Base-by-base conservation (phyloP, 2,329 filamentous ascomycete genomes). In the Sclerotinia glacialis region DNA sequence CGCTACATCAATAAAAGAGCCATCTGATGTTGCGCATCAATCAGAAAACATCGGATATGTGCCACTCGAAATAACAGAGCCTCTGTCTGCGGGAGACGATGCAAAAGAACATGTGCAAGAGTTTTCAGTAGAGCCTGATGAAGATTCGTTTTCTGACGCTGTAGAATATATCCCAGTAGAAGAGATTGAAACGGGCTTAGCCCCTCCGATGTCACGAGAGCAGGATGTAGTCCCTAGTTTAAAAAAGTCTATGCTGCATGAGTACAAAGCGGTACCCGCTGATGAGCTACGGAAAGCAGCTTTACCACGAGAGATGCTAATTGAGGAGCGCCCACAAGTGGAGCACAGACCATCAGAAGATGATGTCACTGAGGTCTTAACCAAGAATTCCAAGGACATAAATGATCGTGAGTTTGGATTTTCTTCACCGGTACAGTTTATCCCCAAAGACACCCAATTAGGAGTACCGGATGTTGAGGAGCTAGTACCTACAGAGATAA, bases 331-430 rank as follows among this genome's bases (percentile, higher is more conserved):
- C n/a, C 28, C 46, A 56, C 37, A 31, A 31, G 68, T 60, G 47
- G 55, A 52, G 42, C 31, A 47, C 31, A 61, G 49, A 34, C 66
- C 69, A 49, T 66, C 49, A 52, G 70, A 61, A 37, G 65, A 71
- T 44, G 67, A 71, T 60, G 68, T 65, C 67, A 67, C 26, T 44
- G 64, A 49, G 46, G 55, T 67, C n/a, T 54, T 67, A 2, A 63
- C 56, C 16, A 69, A 69, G 64, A 69, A 68, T 23, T 69, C 67
- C 23, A 69, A 71, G 63, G 69, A 69, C 49, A 72, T 70, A 67
- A 71, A 73, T 55, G 69, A 69, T 49, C 63, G 67, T 47, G 69
- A 70, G 52, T 67, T 62, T 58, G 68, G 68, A 44, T 47, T 68
- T 34, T 71, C 69, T 55, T 66, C 69, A 53, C 67, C 70, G 34